Evolutionary conservation across 208 protist genomes (phyloP).

Genomic region (Perkinsela sp.): DNA sequence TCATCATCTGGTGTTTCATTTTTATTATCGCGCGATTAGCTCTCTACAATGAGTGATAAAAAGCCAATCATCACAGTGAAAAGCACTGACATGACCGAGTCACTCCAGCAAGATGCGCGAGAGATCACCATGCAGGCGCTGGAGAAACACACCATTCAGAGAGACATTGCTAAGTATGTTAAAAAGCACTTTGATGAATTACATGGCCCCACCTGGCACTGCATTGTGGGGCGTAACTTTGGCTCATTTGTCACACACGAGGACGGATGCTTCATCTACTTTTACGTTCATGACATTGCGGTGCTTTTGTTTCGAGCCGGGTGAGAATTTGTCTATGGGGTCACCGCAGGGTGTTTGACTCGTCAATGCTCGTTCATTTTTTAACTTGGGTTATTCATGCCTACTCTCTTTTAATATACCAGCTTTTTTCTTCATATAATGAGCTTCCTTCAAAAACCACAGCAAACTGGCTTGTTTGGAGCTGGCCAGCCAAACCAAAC

Average conservation of each 20-base stretch:
- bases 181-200: constrained; percentile 99
- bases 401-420: too few relatives aligned
- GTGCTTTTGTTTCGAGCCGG: constrained; percentile 93
- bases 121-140: constrained; percentile 85
- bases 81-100: constrained; percentile 79
- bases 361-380: too few relatives aligned
- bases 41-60: constrained; percentile 5
- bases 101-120: constrained; percentile 92
- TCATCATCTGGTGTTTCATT: not conserved
- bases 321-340: too few relatives aligned
- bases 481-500: too few relatives aligned
- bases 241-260: constrained; percentile 99
- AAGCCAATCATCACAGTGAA: constrained; percentile 24
- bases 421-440: too few relatives aligned
- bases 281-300: constrained; percentile 95
- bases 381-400: too few relatives aligned
- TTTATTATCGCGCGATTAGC: too few relatives aligned
- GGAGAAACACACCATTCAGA: constrained; percentile 97
- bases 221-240: constrained; percentile 98
- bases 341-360: too few relatives aligned
- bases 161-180: constrained; percentile 98
- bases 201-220: constrained; percentile 99
- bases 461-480: too few relatives aligned
- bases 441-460: too few relatives aligned
- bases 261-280: constrained; percentile 96